Evolutionary conservation across 768 basidiomycete species (phyloP), one percentile per base, ranked within the genome.

Genomic region (Wakefieldia striispora): DNA sequence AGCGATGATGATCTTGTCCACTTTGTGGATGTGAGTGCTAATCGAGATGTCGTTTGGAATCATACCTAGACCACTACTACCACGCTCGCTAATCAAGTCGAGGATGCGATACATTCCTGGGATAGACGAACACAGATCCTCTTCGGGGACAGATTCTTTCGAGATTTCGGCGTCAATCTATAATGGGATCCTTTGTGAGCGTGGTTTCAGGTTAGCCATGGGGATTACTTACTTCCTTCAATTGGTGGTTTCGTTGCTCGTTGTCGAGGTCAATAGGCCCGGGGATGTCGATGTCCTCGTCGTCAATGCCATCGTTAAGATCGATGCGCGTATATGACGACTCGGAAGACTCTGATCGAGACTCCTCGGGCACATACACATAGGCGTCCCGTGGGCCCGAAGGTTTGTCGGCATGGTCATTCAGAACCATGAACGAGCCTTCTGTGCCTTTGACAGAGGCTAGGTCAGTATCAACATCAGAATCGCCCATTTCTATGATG

Each of bases 1-100:
- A 6, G 70, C 68, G 26, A 84, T 84, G 58, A 84, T 77, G 40
- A 84, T 73, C 61, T 85, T 85, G 57, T 82, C 82, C n/a, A 83
- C 82, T 82, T 53, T n/a, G 45, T 4, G 24, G 31, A 24, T n/a
- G 37, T 56, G 17, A 55, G 55, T 27, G 14, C 19, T 13, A 40
- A 37, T 21, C 21, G 10, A 31, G 14, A 44, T 5, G 10, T 20
- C 17, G 19, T 33, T 10, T 6, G n/a, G 36, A 11, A 45, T 31
- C 68, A 46, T 61, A 81, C 82, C 81, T 39, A 82, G 64, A 8
- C 80, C 81, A 4, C 77, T 72, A 33, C 67, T 75, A 6, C 73
- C 75, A 51, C 71, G 67, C 47, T 82, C 81, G 43, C 60, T 72
- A 49, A 82, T 76, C 27, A 83, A 61, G 48, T 82, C 80, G 13